Base-by-base conservation (phyloP, 2,329 filamentous ascomycete genomes). In the Fusarium denticulatum region DNA sequence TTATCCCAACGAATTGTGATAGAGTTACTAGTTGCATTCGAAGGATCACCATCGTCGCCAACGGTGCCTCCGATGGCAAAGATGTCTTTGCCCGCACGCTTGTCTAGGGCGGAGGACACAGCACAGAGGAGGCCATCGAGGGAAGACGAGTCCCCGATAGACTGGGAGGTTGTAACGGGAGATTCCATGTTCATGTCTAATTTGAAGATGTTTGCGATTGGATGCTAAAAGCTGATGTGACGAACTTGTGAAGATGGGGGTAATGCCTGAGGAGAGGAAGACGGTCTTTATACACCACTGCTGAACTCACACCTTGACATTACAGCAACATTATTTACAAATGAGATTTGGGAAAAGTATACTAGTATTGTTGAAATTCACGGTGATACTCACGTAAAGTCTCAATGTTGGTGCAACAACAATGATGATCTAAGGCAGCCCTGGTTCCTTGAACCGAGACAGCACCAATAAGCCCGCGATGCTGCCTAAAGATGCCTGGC, bases 11-110 rank as follows among this genome's bases (percentile, higher is more conserved):
- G 20, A 5, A 73, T 47, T 1, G 50, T 24, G 4, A 69, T 15
- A 1, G 39, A 22, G 3, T 24, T 24, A 5, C 6, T 5, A 7
- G 18, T 22, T 7, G 11, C 1, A 10, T 12, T 5, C 7, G 28
- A 8, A 10, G 26, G 2, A 7, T 16, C 9, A 7, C 26, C 20
- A 2, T 45, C 12, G 12, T 46, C 22, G 7, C 28, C 34, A 26
- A 69, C 1, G 20, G 30, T 59, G 5, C 69, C 69, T 26, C 56
- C 69, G 1, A 72, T 72, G 32, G 59, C 69, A 24, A 72, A 72
- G 1, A 72, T 53, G 22, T 52, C 64, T 22, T 58, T 60, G n/a
- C 36, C 63, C 4, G 66, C 55, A 6, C 24, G 50, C 9, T 52
- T 37, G 10, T 49, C 39, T 0, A 72, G 7, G 5, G 49, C 49